Base-by-base conservation (phyloP, 2,329 filamentous ascomycete species). In the Pyrenochaeta sp. region DNA sequence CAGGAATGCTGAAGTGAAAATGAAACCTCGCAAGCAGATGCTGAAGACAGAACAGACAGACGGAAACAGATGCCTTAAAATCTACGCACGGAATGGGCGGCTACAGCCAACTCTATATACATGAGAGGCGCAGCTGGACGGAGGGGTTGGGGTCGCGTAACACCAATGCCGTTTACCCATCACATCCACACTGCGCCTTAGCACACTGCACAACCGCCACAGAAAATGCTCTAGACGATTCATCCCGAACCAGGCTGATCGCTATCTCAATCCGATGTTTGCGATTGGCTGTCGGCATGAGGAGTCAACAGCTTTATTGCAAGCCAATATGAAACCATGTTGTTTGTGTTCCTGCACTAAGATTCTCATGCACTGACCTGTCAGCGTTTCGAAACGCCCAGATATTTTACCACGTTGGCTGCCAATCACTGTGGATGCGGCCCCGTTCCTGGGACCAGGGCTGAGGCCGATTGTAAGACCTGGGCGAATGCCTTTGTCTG, bases 371-470 rank as follows among this genome's bases (percentile, higher is more conserved):
- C 45, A 45, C 35, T 41, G 9, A 29, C 53, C 10, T 30, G 30
- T 39, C 27, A 29, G 17, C 47, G 64, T 67, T 67, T 65, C 54
- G 62, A 66, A 66, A 66, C 63, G 59, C 51, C 57, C 45, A 54
- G 56, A 46, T 30, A 49, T 52, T 48, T 56, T 33, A 54, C 52
- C 42, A 53, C 41, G 45, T 52, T 57, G 42, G 32, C 43, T 42
- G 49, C 64, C 60, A 67, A 67, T 66, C 51, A 45, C 23, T 49
- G 46, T 29, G 27, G 48, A 36, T 37, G 42, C 54, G 47, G 49
- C 49, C 39, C 49, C 27, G 40, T 56, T 47, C 47, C 45, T 56
- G 53, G 21, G 30, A 42, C 53, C 35, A 30, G 37, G 49, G 49
- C 53, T 50, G 50, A 49, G 32, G 2, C 44, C 32, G 17, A 45